These are phyloP conservation scores for Cryptococcus sp. DNA, from an alignment of 1,284 basidiomycete species.

Conservation along the genomic window DNA sequence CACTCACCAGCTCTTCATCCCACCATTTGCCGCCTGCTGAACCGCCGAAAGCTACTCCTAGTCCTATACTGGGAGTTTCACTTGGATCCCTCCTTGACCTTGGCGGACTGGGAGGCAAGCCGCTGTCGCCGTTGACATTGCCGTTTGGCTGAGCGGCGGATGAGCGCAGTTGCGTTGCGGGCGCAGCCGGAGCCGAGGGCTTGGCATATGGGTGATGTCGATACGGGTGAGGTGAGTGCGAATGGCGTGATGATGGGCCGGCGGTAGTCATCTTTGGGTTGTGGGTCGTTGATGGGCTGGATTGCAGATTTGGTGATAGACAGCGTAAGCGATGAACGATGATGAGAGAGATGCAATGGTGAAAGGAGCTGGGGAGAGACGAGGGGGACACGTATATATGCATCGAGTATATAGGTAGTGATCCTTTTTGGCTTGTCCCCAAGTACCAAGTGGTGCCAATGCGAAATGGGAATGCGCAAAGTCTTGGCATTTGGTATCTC, in stretches of 20 bases:
- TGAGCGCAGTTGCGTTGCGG: background rate
- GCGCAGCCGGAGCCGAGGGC: background rate
- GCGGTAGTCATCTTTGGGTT: slow-evolving; percentile 8
- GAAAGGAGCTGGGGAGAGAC: background rate
- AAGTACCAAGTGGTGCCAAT: background rate
- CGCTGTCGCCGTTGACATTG: slow-evolving; percentile 9
- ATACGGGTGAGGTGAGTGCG: slow-evolving; percentile 14
- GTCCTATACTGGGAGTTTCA: slow-evolving; percentile 33
- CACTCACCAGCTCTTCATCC: slow-evolving; percentile 48
- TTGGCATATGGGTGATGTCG: slow-evolving; percentile 29
- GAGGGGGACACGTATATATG: background rate
- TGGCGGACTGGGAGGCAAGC: slow-evolving; percentile 43
- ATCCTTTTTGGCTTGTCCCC: background rate
- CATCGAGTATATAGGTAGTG: background rate
- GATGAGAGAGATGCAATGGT: background rate
- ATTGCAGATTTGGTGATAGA: too few relatives aligned
- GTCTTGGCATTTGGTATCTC: background rate
- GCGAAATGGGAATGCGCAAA: slow-evolving; percentile 1
- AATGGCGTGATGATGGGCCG: slow-evolving; percentile 9
- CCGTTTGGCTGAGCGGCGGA: slow-evolving; percentile 1
- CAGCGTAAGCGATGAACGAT: too few relatives aligned
- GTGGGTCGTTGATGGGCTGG: too few relatives aligned
- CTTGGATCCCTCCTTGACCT: slow-evolving; percentile 39
- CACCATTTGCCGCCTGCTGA: slow-evolving; percentile 44
- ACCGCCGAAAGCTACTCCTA: slow-evolving; percentile 34